Evolutionary conservation across 495 filamentous ascomycete genomes (phyloP), one percentile per base, ranked within the genome.

Genomic region (Sordaria brevicollis): DNA sequence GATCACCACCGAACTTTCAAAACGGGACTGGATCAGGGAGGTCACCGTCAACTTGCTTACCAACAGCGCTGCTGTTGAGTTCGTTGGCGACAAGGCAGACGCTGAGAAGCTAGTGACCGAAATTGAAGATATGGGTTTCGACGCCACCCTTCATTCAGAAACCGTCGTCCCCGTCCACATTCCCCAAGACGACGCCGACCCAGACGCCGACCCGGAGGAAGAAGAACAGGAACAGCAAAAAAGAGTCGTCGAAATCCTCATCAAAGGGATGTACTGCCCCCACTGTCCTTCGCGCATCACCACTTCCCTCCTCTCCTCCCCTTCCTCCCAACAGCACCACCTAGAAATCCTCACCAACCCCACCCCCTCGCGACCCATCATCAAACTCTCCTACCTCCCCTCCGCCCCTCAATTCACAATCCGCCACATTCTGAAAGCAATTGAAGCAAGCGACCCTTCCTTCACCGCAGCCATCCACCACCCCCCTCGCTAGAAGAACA

Each of bases 191-290:
- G 9, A 13, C n/a, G n/a, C n/a, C n/a, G n/a, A n/a, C n/a, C n/a
- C n/a, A 1, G 49, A 25, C n/a, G 68, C 71, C 37, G 72, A 79
- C 35, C 67, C 74, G 62, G 36, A 69, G 8, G 71, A 68, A 34
- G 69, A 72, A 15, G 77, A 84, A 29, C 35, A 68, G 8, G 71
- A 68, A 37, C 69, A 72, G n/a, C 75, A 77, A 17, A 77, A 84
- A 29, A 83, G 93, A 69, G 87, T 86, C 5, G 83, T 94, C 8
- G 79, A 83, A 65, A 89, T 97, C 71, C 83, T 73, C 36, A 85
- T 98, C 43, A 86, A 92, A 43, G 94, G 95, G 43, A 93, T 97
- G 86, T 94, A 90, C 79, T 97, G 94, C 80, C 84, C 88, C 39
- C 90, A 94, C 76, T 97, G 95, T 74, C 90, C 94, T 2, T 79